Evolutionary conservation across 2,329 filamentous ascomycete species (phyloP), one percentile per base, ranked within the genome.

Genomic region (Microsporum audouinii): DNA sequence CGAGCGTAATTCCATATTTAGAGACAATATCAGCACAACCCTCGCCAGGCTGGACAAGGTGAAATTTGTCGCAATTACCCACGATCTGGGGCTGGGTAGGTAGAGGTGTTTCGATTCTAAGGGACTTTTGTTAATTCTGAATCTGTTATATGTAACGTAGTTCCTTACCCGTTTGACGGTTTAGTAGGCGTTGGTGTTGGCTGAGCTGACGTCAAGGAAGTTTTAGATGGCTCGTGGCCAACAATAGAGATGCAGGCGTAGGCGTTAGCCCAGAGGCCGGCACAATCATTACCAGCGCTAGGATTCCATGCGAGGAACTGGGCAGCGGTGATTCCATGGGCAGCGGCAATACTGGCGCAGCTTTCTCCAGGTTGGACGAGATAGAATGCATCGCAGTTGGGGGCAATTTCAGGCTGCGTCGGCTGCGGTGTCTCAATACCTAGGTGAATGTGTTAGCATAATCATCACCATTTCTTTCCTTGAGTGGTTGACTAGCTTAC

Each of bases 231-330:
- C 43, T 31, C 23, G 33, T 56, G 45, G n/a, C 59, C 59, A 34
- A 60, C 36, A 39, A 60, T 36, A 36, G 59, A 60, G 5, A 60
- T 49, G 2, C 59, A 60, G 17, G 51, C 59, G 33, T 60, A 60
- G 17, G 51, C 51, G 31, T 57, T 29, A 3, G 49, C 45, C 59
- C 51, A 61, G 10, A 61, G 31, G 7, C 59, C 59, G 1, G 59
- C 8, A 51, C 59, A 61, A 1, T 45, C 36, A 3, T 12, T 49
- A 1, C 51, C 59, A 34, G 29, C 51, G 4, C 29, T 58, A 3
- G 59, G 59, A 14, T 61, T 61, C 59, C 59, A 61, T 6, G 36
- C 36, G 31, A 56, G n/a, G 27, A 47, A 47, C 43, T 47, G 43
- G 43, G 43, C 2, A 47, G 14, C 8, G 43, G 43, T 47, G n/a